phyloP scores from a whole-genome alignment of 2,329 filamentous ascomycete species.

The Colletotrichum sp. region DNA sequence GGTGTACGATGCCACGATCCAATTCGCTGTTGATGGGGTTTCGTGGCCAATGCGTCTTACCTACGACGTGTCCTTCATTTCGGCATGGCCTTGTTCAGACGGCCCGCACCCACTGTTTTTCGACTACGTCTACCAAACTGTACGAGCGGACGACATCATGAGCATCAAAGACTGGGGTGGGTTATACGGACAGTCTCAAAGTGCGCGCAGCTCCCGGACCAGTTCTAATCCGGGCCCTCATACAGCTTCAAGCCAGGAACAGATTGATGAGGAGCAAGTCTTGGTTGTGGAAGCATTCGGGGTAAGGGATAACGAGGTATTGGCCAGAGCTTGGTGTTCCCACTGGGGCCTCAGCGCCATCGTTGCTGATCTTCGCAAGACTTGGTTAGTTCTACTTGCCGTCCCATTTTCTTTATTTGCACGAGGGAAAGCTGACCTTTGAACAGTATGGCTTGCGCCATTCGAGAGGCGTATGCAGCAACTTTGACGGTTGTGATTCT shows the following conservation, averaged over 20 bases:
- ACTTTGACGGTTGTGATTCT: conserved; percentile 76
- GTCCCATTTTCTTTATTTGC: neutral
- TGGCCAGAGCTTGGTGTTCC: conserved; percentile 78
- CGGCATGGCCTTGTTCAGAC: conserved; percentile 67
- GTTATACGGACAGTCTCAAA: conserved; percentile 36
- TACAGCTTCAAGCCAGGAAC: conserved; percentile 31
- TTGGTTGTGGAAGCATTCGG: conserved; percentile 77
- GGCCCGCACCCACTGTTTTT: conserved; percentile 75
- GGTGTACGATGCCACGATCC: conserved; percentile 65
- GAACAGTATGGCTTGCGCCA: conserved; percentile 71
- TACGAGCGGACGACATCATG: conserved; percentile 69
- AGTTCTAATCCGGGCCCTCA: conserved; percentile 35
- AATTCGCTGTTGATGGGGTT: conserved; percentile 67
- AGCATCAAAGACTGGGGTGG: conserved; percentile 70
- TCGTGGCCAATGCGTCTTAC: conserved; percentile 68
- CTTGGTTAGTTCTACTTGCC: conserved; percentile 58
- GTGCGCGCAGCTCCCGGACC: conserved; percentile 32
- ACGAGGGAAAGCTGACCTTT: neutral
- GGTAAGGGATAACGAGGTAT: conserved; percentile 76
- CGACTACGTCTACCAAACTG: conserved; percentile 67
- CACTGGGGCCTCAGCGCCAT: conserved; percentile 77
- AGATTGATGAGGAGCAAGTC: conserved; percentile 67
- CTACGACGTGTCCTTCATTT: conserved; percentile 70
- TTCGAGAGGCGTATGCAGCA: conserved; percentile 77
- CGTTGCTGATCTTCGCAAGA: conserved; percentile 71